Evolutionary conservation across 257 asterid species (phyloP).

Genomic region (Dorcoceras hygrometricum): DNA sequence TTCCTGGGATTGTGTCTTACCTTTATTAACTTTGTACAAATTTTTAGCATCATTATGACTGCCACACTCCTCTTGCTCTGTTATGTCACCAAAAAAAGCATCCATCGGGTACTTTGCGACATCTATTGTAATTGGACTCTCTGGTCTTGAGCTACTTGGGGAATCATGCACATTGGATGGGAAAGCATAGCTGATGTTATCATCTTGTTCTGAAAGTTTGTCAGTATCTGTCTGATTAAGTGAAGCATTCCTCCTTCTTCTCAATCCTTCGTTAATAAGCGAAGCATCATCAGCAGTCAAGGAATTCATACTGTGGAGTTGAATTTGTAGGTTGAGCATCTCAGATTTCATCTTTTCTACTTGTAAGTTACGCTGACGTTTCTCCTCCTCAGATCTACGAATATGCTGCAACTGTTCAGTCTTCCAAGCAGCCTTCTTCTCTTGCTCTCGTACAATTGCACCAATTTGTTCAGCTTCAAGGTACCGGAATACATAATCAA

Average conservation of each 20-base stretch:
- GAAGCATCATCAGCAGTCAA: constrained; percentile 51
- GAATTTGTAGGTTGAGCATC: constrained; percentile 93
- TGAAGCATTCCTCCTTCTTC: constrained; percentile 59
- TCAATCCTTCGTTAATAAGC: constrained; percentile 64
- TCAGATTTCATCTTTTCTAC: constrained; percentile 99
- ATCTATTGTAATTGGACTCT: constrained; percentile 51
- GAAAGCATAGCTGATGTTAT: constrained; percentile 32
- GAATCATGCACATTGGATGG: constrained; percentile 55
- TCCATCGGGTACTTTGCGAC: constrained; percentile 40
- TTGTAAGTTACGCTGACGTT: constrained; percentile 84
- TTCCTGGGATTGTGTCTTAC: constrained; percentile 57
- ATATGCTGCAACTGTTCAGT: constrained; percentile 85
- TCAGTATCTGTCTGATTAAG: constrained; percentile 38
- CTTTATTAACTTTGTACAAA: constrained; percentile 47
- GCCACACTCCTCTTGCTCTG: constrained; percentile 60
- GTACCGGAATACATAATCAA: constrained; percentile 93
- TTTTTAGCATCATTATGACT: constrained; percentile 37
- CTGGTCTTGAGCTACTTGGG: constrained; percentile 48
- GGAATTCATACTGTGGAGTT: constrained; percentile 77
- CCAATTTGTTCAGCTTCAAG: constrained; percentile 99
- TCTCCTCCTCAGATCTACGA: constrained; percentile 89
- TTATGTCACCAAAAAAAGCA: constrained; percentile 61
- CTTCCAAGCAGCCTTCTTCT: constrained; percentile 95
- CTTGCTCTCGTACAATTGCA: constrained; percentile 94
- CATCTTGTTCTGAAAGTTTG: constrained; percentile 54